These are phyloP conservation scores for Fusarium burgessii DNA, from an alignment of 2,329 filamentous ascomycete species.

Conservation along the genomic window DNA sequence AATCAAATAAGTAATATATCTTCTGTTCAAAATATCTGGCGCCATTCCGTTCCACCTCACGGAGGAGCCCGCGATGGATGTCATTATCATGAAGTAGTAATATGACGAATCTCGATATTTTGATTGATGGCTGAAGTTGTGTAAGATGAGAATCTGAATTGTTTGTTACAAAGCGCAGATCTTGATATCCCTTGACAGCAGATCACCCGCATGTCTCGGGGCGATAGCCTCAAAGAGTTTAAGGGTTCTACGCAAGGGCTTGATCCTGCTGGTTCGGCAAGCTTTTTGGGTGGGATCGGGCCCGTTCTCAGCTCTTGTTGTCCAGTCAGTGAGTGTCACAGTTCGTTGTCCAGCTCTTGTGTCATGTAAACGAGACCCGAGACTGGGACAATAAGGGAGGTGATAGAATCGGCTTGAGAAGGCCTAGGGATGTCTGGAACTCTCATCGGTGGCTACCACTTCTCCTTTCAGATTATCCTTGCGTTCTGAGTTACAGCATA, in stretches of 20 bases:
- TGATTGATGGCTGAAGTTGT: constrained; percentile 4
- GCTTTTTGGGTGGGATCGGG: background rate
- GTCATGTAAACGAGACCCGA: background rate
- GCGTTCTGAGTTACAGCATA: background rate
- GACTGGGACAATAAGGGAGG: constrained; percentile 15
- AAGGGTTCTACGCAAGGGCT: constrained; percentile 6
- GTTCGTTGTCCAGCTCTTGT: background rate
- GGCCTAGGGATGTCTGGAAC: background rate
- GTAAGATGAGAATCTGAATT: constrained; percentile 30
- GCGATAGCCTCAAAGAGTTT: constrained; percentile 12
- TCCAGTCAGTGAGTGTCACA: constrained; percentile 11
- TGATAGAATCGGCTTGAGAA: background rate
- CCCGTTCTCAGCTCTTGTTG: background rate
- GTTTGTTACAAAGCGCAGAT: constrained; percentile 26
- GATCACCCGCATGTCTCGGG: constrained; percentile 32
- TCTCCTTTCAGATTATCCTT: background rate
- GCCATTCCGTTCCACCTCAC: background rate
- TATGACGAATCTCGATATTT: background rate
- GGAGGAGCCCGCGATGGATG: background rate
- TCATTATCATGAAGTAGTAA: background rate
- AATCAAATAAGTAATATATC: background rate
- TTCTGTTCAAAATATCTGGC: background rate
- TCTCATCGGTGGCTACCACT: background rate
- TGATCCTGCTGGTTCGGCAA: background rate
- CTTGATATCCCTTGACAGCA: constrained; percentile 23